A percentile compares a stretch with the other conserved stretches of the same genome.
Conservation (phyloP, 1,139 yeast genomes). For the Geotrichum citri-aurantii region DNA sequence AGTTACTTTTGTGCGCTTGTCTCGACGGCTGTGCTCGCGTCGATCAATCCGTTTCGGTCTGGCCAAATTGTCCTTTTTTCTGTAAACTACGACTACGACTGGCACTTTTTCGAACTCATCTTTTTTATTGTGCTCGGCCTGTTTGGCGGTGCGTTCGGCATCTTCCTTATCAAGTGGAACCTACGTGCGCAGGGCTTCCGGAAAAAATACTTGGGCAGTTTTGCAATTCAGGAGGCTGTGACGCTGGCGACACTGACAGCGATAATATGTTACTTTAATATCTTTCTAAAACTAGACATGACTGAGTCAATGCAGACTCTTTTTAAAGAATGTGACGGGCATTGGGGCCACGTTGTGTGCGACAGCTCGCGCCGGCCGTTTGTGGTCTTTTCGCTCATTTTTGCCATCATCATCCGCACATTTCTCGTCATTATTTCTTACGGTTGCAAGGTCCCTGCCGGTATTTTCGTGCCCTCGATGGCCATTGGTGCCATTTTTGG, state of each 20-base stretch:
- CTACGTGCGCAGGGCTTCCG: conserved; percentile 75
- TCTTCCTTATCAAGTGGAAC: conserved; percentile 71
- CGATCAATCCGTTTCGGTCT: conserved; percentile 83
- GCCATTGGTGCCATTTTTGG: conserved; percentile 96
- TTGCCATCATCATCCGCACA: conserved; percentile 72
- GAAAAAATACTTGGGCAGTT: conserved; percentile 53
- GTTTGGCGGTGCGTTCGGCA: conserved; percentile 91
- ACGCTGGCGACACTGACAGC: conserved; percentile 67
- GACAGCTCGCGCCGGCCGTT: conserved; percentile 28
- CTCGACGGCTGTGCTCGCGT: conserved; percentile 69
- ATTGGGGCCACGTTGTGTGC: conserved; percentile 31
- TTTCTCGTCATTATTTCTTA: conserved; percentile 73
- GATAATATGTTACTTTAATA: conserved; percentile 73
- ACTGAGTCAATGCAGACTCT: conserved; percentile 88
- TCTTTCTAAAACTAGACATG: conserved; percentile 80
- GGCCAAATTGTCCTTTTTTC: conserved; percentile 92
- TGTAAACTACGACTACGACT: conserved; percentile 74
- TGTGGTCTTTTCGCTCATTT: conserved; percentile 47
- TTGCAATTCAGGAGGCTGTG: conserved; percentile 67
- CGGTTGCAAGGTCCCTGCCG: conserved; percentile 92
- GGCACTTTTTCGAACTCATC: conserved; percentile 86
- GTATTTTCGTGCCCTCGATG: conserved; percentile 94
- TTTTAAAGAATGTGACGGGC: conserved; percentile 70
- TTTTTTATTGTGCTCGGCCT: conserved; percentile 72
- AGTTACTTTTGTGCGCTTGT: conserved; percentile 86